Base-by-base conservation (phyloP, 176 grass and related monocot genomes). In the Hyparrhenia diplandra region DNA sequence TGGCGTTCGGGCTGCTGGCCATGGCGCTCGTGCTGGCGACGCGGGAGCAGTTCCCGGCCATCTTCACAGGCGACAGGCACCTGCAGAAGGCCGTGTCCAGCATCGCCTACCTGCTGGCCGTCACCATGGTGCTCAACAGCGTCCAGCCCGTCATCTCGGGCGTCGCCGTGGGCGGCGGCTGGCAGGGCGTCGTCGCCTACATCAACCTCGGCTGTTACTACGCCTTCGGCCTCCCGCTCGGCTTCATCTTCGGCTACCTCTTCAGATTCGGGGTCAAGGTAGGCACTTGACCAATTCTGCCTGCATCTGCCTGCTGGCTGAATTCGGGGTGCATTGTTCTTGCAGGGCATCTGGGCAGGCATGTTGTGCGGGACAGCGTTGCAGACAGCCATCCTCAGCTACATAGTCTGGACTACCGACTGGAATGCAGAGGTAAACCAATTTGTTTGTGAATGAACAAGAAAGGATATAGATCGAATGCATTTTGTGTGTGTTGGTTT, bases 61-160 rank as follows among this genome's bases (percentile, higher is more conserved):
- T 97, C 67, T 97, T 97, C 83, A 97, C 94, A 1, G 80, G 71
- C 36, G 85, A 97, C 69, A 6, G 23, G 21, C 67, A 78, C 30
- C 80, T 97, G 78, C 91, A 94, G 75, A 80, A 86, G 69, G 89
- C 91, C 21, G 94, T 97, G 4, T 81, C 85, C 8, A 21, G 65
- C 29, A 85, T 92, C 34, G 87, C 89, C 27, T 46, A 87, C 85
- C 80, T 94, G 39, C 85, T 97, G 8, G 76, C 91, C 17, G 85
- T 97, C 29, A 94, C 94, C 76, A 97, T 97, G 91, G 83, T 94
- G 58, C 89, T 97, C 71, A 97, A 94, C 73, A 97, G 94, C 84
- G 74, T 97, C 27, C 94, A 97, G 59, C 92, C 94, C 4, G 94
- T 97, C 10, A 94, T 97, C 29, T 94, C 94, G 11, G 94, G 94